Percentiles rank a stretch among this genome's conserved stretches.
Evolutionary conservation across 176 grass and related monocot species (phyloP).

Genomic region (Microstegium vimineum): DNA sequence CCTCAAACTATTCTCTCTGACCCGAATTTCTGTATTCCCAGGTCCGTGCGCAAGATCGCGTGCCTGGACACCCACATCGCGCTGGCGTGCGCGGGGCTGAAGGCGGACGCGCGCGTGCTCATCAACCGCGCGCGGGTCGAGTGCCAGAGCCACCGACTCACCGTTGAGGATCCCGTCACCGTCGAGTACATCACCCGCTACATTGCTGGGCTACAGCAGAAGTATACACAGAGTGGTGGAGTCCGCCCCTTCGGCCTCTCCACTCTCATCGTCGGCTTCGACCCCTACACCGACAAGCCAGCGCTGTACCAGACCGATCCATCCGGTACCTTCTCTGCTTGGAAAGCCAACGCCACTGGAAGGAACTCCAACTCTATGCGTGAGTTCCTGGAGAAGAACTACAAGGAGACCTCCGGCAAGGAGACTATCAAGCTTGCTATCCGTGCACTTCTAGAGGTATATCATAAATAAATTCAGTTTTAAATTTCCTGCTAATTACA

Average conservation of each 20-base stretch:
- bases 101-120: constrained; percentile 90
- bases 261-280: constrained; percentile 69
- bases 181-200: constrained; percentile 98
- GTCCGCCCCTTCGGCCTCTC: constrained; percentile 92
- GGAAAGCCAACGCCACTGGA: constrained; percentile 91
- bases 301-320: constrained; percentile 89
- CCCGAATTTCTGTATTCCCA: constrained; percentile 5
- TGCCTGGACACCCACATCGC: constrained; percentile 85
- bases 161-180: constrained; percentile 85
- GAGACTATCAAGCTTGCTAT: constrained; percentile 97
- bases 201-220: constrained; percentile 97
- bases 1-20: background rate
- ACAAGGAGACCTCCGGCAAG: constrained; percentile 85
- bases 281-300: constrained; percentile 53
- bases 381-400: constrained; percentile 97
- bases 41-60: constrained; percentile 86
- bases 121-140: constrained; percentile 92
- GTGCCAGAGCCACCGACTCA: constrained; percentile 97
- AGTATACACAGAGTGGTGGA: constrained; percentile 86
- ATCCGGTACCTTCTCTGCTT: constrained; percentile 81
- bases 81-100: constrained; percentile 93
- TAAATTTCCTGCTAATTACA: background rate
- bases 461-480: background rate
- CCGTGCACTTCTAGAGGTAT: constrained; percentile 78
- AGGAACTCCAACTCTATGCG: constrained; percentile 93